A percentile compares a stretch with the other conserved stretches of the same genome.
Conservation (phyloP, 257 asterid species). For the Solanum chiquidenum region DNA sequence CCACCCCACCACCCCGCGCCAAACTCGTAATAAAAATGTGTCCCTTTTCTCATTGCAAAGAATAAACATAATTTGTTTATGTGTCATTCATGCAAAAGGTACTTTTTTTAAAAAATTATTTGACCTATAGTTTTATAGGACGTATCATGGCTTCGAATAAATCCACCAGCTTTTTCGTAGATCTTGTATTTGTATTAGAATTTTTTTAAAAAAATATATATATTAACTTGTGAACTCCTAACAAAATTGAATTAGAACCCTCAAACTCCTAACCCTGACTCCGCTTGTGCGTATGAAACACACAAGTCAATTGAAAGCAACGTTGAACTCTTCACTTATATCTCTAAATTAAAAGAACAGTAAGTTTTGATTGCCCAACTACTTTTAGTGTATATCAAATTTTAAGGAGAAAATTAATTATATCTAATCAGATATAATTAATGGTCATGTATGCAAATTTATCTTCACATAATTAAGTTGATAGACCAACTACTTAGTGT, state of each 20-base stretch:
- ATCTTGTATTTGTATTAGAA: no score
- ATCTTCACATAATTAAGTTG: background rate
- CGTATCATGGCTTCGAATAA: background rate
- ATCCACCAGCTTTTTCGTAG: no score
- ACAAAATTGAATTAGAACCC: no score
- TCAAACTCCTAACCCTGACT: background rate
- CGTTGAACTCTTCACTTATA: background rate
- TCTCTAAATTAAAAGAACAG: background rate
- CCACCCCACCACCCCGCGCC: background rate
- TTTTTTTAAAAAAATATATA: no score
- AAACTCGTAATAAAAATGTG: background rate
- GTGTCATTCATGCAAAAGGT: background rate
- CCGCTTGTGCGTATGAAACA: background rate
- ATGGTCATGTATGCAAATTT: background rate
- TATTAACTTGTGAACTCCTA: no score
- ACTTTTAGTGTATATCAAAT: background rate
- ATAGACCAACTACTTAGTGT: background rate
- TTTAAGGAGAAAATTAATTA: background rate
- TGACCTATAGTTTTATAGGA: background rate
- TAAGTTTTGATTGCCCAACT: background rate
- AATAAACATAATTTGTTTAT: background rate
- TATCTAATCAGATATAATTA: background rate
- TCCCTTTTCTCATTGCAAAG: background rate
- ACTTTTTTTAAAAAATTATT: background rate
- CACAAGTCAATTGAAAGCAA: background rate